These are phyloP conservation scores for Boletellus deceptivus DNA, from an alignment of 1,284 basidiomycete genomes.

Conservation along the genomic window DNA sequence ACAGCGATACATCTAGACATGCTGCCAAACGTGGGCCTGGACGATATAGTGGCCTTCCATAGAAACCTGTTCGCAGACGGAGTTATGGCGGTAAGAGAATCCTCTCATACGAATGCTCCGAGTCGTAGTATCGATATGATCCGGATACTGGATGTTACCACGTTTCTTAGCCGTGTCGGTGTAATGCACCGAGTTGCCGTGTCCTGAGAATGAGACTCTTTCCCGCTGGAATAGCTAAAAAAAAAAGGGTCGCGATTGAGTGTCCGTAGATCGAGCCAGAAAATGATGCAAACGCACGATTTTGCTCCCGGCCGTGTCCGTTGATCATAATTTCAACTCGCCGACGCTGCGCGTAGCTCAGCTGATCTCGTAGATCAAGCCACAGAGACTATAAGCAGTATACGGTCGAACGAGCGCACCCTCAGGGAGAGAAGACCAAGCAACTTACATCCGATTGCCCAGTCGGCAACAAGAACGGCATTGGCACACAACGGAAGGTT, in stretches of 20 bases:
- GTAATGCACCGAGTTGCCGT: slow-evolving; percentile 16
- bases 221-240: slow-evolving; percentile 23
- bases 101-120: slow-evolving; percentile 5
- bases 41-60: not conserved
- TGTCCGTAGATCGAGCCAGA: slow-evolving; percentile 8
- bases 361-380: not conserved
- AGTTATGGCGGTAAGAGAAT: not conserved
- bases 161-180: slow-evolving; percentile 21
- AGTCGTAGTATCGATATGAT: slow-evolving; percentile 5
- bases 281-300: not conserved
- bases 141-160: slow-evolving; percentile 4
- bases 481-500: no score
- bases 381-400: no score
- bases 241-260: slow-evolving; percentile 7
- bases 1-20: no score
- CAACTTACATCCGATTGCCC: not conserved
- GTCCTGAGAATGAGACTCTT: slow-evolving; percentile 16
- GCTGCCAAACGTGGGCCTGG: not conserved
- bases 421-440: not conserved
- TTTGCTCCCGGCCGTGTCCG: not conserved
- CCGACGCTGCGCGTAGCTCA: not conserved
- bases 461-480: not conserved
- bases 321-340: not conserved
- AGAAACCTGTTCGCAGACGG: not conserved
- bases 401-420: not conserved